Base-by-base conservation (phyloP, 345 rosid genomes). In the Syzygium jambos region DNA sequence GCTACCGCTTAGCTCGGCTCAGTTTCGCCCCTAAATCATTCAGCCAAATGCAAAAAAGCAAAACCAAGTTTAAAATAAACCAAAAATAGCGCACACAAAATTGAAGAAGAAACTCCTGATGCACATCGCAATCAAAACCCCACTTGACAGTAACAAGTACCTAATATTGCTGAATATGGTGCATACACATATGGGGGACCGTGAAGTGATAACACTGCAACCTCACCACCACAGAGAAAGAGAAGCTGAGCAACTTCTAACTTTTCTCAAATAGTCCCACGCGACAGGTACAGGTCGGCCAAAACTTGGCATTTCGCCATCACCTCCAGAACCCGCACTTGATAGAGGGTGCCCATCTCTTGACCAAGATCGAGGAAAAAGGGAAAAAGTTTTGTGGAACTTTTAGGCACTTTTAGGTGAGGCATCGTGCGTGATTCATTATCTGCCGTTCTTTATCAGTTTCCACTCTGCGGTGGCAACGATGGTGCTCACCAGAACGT, bases 171-270 rank as follows among this genome's bases (percentile, higher is more conserved):
- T 54, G 84, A 27, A 78, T 30, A 54, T 59, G 56, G 30, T 29
- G 77, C 25, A n/a, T 46, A 21, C 22, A 51, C 86, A 51, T 25
- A 56, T 17, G 89, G 78, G 78, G 89, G 89, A 84, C 87, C 88
- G 73, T 51, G 84, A 57, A 77, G 80, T 22, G 88, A 78, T 78
- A 25, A 54, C 80, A 19, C 80, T 19, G 10, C 5, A 22, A 34
- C 51, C 68, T 55, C 30, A 34, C 9, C n/a, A 29, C 27, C 54
- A 9, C 16, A 22, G 21, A 43, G 22, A 84, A 52, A 14, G 13
- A 46, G 46, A 13, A 80, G 55, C 11, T 11, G 19, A 49, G 16
- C n/a, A 22, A 51, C 52, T 23, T 10, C 54, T 3, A 46, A 11
- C 53, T 49, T 53, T 46, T 83, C 85, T 15, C 34, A 27, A 21